A percentile compares a stretch with the other conserved stretches of the same genome.
Conservation (phyloP, 768 basidiomycete species). For the Trametes sanguinea region DNA sequence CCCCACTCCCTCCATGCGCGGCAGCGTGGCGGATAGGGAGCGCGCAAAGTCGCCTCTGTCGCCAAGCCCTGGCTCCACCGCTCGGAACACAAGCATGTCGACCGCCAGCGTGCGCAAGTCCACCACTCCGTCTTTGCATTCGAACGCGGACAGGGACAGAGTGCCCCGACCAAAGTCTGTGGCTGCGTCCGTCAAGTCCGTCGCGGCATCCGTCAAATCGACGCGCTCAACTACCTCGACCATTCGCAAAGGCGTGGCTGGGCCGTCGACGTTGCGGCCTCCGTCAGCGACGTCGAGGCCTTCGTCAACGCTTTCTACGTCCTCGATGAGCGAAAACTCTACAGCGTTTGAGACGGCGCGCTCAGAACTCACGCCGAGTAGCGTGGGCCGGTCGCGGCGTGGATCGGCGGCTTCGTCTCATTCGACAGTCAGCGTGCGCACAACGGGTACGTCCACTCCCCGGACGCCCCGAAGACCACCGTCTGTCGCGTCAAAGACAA, state of each 20-base stretch:
- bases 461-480: conserved; percentile 27
- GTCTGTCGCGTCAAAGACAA: conserved; percentile 28
- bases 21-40: conserved; percentile 18
- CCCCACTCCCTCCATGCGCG: conserved; percentile 21
- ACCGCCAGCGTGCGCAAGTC: conserved; percentile 17
- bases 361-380: conserved; percentile 37
- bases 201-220: conserved; percentile 39
- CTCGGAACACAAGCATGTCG: conserved; percentile 7
- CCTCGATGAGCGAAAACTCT: conserved; percentile 40
- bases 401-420: conserved; percentile 36
- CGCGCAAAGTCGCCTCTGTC: conserved; percentile 15
- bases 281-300: conserved; percentile 29
- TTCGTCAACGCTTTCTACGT: conserved; percentile 22
- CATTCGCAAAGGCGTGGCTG: conserved; percentile 34
- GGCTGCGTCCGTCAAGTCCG: conserved; percentile 39
- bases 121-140: conserved; percentile 14
- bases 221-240: conserved; percentile 42
- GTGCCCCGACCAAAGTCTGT: conserved; percentile 27
- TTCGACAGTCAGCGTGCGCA: conserved; percentile 34
- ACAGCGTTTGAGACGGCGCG: conserved; percentile 50
- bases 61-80: conserved; percentile 20
- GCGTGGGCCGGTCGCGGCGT: conserved; percentile 35
- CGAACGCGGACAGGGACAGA: conserved; percentile 29
- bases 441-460: conserved; percentile 30
- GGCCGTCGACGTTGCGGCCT: conserved; percentile 31